phyloP scores from a whole-genome alignment of 257 asterid genomes.

The Przewalskia tangutica region DNA sequence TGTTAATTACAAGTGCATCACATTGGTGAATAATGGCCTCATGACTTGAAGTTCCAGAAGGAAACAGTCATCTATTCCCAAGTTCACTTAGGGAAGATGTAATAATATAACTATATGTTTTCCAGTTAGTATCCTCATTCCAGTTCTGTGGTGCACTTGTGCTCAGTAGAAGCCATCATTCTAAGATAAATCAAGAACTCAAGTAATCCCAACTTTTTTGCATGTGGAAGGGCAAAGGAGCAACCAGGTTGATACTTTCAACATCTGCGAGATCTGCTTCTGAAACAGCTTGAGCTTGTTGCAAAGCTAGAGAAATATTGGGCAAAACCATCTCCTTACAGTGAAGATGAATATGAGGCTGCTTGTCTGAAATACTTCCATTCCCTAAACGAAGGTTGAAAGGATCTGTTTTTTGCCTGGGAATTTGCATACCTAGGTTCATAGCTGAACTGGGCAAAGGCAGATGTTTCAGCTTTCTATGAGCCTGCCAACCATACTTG shows the following conservation, averaged over 20 bases:
- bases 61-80: not conserved
- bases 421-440: slow-evolving; percentile 6
- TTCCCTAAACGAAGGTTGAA: slow-evolving; percentile 35
- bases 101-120: not conserved
- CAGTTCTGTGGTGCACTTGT: not conserved
- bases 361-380: slow-evolving; percentile 61
- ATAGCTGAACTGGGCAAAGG: slow-evolving; percentile 15
- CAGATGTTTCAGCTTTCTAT: slow-evolving; percentile 43
- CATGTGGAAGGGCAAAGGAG: slow-evolving; percentile 80
- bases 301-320: slow-evolving; percentile 41
- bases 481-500: slow-evolving; percentile 92
- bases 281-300: slow-evolving; percentile 17
- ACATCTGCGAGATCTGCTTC: slow-evolving; percentile 23
- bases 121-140: not conserved
- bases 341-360: slow-evolving; percentile 74
- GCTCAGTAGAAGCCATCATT: not conserved
- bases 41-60: not conserved
- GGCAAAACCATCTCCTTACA: slow-evolving; percentile 78
- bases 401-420: slow-evolving; percentile 15
- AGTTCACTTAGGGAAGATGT: not conserved
- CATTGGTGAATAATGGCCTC: not conserved
- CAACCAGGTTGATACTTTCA: slow-evolving; percentile 37
- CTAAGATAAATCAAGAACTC: slow-evolving; percentile 7
- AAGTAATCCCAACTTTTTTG: slow-evolving; percentile 67
- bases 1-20: not conserved